phyloP scores from a whole-genome alignment of 1,284 basidiomycete genomes.

The Earliella scabrosa region DNA sequence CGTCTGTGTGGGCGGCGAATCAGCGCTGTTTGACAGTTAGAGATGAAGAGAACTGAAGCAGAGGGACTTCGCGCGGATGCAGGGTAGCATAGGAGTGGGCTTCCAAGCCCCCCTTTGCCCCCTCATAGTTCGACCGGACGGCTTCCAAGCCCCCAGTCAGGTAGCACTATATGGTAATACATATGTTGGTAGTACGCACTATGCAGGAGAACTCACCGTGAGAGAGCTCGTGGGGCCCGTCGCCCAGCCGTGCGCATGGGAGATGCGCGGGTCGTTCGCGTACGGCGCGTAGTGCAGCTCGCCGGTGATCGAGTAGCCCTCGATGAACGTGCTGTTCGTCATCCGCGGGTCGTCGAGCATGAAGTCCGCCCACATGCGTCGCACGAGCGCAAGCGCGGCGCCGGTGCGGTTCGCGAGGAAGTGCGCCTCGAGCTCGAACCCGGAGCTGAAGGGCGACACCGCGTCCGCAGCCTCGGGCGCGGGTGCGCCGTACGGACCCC shows the following conservation, averaged over 20 bases:
- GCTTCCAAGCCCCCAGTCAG: too few relatives aligned
- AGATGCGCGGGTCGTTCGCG: conserved; percentile 18
- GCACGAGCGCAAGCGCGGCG: conserved; percentile 20
- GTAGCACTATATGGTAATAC: too few relatives aligned
- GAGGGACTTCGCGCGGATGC: too few relatives aligned
- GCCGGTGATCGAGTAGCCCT: conserved; percentile 21
- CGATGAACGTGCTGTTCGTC: conserved; percentile 28
- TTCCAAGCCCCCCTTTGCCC: neutral
- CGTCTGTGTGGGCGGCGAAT: conserved; percentile 12
- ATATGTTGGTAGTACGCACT: too few relatives aligned
- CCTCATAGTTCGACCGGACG: too few relatives aligned
- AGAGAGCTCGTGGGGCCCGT: conserved; percentile 22
- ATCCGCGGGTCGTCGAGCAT: conserved; percentile 26
- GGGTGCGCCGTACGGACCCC: conserved; percentile 21
- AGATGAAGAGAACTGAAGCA: too few relatives aligned
- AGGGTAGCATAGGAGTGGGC: neutral
- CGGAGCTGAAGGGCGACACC: conserved; percentile 21
- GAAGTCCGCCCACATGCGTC: conserved; percentile 25
- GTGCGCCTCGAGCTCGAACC: conserved; percentile 25
- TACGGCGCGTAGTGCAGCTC: conserved; percentile 25
- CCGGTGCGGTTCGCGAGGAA: conserved; percentile 20
- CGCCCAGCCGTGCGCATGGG: conserved; percentile 24
- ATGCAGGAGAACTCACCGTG: conserved; percentile 5
- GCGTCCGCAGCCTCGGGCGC: conserved; percentile 24
- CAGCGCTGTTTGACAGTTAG: too few relatives aligned